Base-by-base conservation (phyloP, 805 yeast species). In the Metschnikowia koreensis region DNA sequence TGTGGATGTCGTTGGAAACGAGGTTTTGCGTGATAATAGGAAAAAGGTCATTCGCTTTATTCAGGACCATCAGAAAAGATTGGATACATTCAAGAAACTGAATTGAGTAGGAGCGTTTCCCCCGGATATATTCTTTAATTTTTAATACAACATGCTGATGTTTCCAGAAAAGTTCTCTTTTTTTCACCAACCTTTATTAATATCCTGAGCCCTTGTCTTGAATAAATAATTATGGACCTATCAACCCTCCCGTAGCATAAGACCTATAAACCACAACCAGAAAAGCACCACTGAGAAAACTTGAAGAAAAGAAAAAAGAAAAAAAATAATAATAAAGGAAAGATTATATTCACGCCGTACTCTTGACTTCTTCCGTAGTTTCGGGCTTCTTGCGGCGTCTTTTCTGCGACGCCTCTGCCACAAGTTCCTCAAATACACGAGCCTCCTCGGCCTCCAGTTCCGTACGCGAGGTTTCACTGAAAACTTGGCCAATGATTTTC, bases 391-490 rank as follows among this genome's bases (percentile, higher is more conserved):
- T 50, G 28, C 53, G 48, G 52, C 52, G 48, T 57, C 78, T 62
- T 61, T 73, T 74, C 63, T 73, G 68, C 27, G 74, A 66, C 5
- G 80, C 75, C 55, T 75, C 78, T 6, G 78, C 78, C 16, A 83
- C 85, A 48, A 86, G 69, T 55, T 86, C 88, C 68, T 88, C 96
- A 62, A 87, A 88, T 8, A 88, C 77, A 57, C 87, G 81, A 2
- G 89, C 89, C 58, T 87, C 94, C 61, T 82, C 87, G 51, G 81
- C 89, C 62, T 87, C 92, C 36, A 75, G 82, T 53, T 83, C 81
- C 7, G 86, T 79, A 66, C 96, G 76, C 45, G 79, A 74, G 0
- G 85, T 79, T 29, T 73, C 69, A 22, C 72, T 68, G 67, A 88
- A 88, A 13, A 84, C 84, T 26, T 74, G 77, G 5, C 93, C 94